phyloP scores from a whole-genome alignment of 805 yeast species.

The Yarrowia deformans region DNA sequence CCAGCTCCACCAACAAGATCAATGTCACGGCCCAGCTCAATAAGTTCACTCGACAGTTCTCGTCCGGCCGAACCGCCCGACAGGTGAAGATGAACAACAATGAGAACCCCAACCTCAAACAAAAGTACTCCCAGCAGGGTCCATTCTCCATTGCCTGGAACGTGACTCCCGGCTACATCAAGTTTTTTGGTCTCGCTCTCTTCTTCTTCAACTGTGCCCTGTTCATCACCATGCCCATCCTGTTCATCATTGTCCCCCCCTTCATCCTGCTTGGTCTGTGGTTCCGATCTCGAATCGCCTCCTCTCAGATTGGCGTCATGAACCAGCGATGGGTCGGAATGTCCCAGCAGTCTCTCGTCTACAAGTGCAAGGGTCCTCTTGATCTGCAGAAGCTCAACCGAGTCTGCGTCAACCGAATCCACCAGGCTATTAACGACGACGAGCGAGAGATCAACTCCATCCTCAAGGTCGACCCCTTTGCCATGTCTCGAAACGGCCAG shows the following conservation, averaged over 20 bases:
- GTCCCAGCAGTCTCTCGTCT: conserved; percentile 25
- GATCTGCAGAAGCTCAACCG: conserved; percentile 21
- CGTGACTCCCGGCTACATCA: conserved; percentile 10
- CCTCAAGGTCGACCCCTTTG: conserved; percentile 32
- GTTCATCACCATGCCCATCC: conserved; percentile 30
- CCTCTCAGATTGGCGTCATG: conserved; percentile 29
- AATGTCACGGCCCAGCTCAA: conserved; percentile 7
- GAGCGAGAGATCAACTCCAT: conserved; percentile 33
- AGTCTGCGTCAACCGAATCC: conserved; percentile 23
- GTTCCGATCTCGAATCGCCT: conserved; percentile 31
- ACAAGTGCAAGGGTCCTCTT: conserved; percentile 27
- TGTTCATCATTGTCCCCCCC: conserved; percentile 29
- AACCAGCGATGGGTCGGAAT: conserved; percentile 37
- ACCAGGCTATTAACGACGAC: conserved; percentile 34
- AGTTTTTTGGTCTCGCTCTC: conserved; percentile 14
- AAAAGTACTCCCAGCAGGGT: conserved; percentile 25
- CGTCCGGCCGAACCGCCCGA: neutral
- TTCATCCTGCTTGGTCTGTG: conserved; percentile 3
- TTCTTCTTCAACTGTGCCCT: conserved; percentile 19
- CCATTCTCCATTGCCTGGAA: conserved; percentile 26
- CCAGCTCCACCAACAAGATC: neutral
- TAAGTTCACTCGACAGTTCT: conserved; percentile 14
- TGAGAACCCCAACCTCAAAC: conserved; percentile 23
- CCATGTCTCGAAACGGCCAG: conserved; percentile 35
- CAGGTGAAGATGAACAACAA: conserved; percentile 25